These are phyloP conservation scores for Ophiocordyceps camponoti-leonardi DNA, from an alignment of 2,329 filamentous ascomycete species.

Conservation along the genomic window DNA sequence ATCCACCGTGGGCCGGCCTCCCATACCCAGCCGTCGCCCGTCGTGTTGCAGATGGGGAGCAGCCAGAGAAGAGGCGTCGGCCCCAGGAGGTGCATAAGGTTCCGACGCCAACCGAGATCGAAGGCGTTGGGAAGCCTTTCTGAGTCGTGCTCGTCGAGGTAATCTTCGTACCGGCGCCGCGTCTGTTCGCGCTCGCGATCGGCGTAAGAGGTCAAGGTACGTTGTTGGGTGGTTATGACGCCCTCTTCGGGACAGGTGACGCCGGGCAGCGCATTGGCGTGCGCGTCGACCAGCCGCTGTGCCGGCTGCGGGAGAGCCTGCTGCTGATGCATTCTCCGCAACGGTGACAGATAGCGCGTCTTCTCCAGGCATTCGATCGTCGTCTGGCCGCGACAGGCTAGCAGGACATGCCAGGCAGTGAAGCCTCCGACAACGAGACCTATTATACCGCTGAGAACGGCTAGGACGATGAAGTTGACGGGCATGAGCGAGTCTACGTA, in stretches of 20 bases:
- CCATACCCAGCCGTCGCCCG: conserved; percentile 89
- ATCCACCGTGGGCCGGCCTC: conserved; percentile 69
- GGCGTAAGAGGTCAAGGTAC: conserved; percentile 22
- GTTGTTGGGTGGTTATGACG: conserved; percentile 11
- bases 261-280: conserved; percentile 66
- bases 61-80: conserved; percentile 55
- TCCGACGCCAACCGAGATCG: conserved; percentile 68
- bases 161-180: conserved; percentile 43
- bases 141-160: conserved; percentile 80
- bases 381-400: conserved; percentile 66
- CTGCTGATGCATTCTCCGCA: conserved; percentile 52
- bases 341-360: conserved; percentile 75
- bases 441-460: conserved; percentile 79
- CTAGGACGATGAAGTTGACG: conserved; percentile 78
- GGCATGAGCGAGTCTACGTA: conserved; percentile 66
- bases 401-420: conserved; percentile 76
- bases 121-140: conserved; percentile 85
- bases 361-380: conserved; percentile 96
- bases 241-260: conserved; percentile 71
- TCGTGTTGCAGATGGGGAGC: conserved; percentile 69
- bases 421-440: conserved; percentile 79
- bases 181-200: conserved; percentile 38
- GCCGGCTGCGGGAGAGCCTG: conserved; percentile 34
- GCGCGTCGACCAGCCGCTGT: conserved; percentile 64
- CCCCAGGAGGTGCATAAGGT: conserved; percentile 71